phyloP scores from a whole-genome alignment of 2,329 filamentous ascomycete species.

The Paecilomyces sp. region DNA sequence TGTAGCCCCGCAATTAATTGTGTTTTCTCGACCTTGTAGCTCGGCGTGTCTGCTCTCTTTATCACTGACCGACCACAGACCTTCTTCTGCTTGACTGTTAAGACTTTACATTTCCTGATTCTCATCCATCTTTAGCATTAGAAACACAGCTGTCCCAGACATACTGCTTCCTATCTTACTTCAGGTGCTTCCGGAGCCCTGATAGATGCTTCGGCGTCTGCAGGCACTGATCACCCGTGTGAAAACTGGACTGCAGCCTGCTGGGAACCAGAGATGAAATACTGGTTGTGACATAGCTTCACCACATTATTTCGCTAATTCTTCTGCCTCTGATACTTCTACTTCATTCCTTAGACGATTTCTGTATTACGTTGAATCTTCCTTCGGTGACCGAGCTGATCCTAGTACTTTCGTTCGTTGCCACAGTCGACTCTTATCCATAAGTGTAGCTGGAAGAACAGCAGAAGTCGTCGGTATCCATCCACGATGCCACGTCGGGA shows the following conservation, averaged over 20 bases:
- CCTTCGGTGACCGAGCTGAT: neutral
- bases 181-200: neutral
- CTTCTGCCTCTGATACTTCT: neutral
- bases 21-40: neutral
- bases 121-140: neutral
- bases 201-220: neutral
- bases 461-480: neutral
- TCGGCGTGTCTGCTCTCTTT: neutral
- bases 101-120: neutral
- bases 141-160: neutral
- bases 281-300: neutral
- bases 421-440: neutral
- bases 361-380: neutral
- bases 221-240: neutral
- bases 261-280: neutral
- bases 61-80: neutral
- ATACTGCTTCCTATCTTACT: neutral
- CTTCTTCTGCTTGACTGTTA: neutral
- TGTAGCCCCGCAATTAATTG: neutral
- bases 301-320: neutral
- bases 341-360: neutral
- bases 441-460: neutral
- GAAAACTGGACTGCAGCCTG: neutral
- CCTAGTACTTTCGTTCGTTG: neutral
- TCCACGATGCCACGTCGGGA: conserved; percentile 56